A percentile compares a stretch with the other conserved stretches of the same genome.
phyloP scores from a whole-genome alignment of 306 rosid species.

The Lathyrus sativus region DNA sequence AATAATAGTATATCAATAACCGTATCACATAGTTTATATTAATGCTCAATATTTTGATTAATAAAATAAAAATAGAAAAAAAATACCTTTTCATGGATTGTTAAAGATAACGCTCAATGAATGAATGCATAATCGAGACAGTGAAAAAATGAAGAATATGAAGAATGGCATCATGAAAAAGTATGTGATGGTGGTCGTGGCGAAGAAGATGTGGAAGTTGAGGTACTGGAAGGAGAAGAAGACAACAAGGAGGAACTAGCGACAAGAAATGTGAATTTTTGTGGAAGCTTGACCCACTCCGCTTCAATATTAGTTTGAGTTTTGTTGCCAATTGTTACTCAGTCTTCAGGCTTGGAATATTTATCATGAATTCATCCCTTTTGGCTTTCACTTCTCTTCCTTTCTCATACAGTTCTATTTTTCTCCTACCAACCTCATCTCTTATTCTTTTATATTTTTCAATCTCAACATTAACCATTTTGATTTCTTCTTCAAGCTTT shows the following conservation, averaged over 20 bases:
- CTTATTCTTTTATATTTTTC: background rate
- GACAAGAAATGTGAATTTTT: background rate
- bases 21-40: too few species aligned
- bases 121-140: too few species aligned
- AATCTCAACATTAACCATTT: background rate
- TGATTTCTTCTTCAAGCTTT: conserved; percentile 33
- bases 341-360: conserved; percentile 14
- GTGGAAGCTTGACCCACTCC: conserved; percentile 17
- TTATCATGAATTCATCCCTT: conserved; percentile 13
- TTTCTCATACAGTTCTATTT: background rate
- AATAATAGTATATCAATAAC: too few species aligned
- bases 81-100: too few species aligned
- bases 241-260: background rate
- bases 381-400: conserved; percentile 26
- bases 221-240: too few species aligned
- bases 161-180: too few species aligned
- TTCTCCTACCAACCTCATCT: background rate
- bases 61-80: too few species aligned
- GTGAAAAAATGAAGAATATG: too few species aligned
- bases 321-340: conserved; percentile 19
- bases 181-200: too few species aligned
- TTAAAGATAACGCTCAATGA: too few species aligned
- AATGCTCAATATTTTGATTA: too few species aligned
- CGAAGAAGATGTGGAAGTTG: too few species aligned
- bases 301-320: conserved; percentile 14